Evolutionary conservation across 176 grass and related monocot species (phyloP), one percentile per base, ranked within the genome.

Genomic region (Lolium rigidum): DNA sequence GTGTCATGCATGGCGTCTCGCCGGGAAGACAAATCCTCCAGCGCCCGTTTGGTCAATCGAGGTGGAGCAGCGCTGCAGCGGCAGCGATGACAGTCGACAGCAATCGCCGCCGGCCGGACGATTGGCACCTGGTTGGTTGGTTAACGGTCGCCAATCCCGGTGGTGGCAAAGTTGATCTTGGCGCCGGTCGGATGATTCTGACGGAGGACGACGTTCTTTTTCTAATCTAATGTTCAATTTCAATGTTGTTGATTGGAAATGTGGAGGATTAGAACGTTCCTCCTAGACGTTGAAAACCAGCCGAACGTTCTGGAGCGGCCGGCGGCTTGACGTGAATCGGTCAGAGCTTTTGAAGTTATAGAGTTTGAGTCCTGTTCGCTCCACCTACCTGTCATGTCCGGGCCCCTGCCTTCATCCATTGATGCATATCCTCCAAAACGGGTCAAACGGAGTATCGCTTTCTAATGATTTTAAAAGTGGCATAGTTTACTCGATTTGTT

Each of bases 291-390:
- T 41, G 48, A 70, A 64, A 18, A 10, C 48, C 16, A 18, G 7
- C 16, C 9, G 67, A 56, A 80, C 38, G 9, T 85, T 85, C 77
- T 48, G 13, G 10, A 77, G 61, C 56, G 8, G 56, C 4, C 17
- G 86, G 61, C 86, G 71, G 86, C 31, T 35, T 35, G 31, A 35
- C 31, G 31, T 35, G 31, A 22, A 74, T 28, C 31, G 85, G 85
- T 64, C 85, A 87, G 61, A 25, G 85, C 26, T 21, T 2, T 18
- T 18, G 15, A 62, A 22, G 26, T 28, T 28, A 20, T 1, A 20
- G 0, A 77, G 18, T 18, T 84, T 10, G 63, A 49, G 25, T 78
- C 13, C 1, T 60, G 37, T 59, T 70, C 67, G 5, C 7, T 57
- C 55, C 5, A 57, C 7, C 55, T 57, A 57, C 7, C 55, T 57